These are phyloP conservation scores for Globisporangium cystogenes DNA, from an alignment of 352 stramenopile species.

Conservation along the genomic window DNA sequence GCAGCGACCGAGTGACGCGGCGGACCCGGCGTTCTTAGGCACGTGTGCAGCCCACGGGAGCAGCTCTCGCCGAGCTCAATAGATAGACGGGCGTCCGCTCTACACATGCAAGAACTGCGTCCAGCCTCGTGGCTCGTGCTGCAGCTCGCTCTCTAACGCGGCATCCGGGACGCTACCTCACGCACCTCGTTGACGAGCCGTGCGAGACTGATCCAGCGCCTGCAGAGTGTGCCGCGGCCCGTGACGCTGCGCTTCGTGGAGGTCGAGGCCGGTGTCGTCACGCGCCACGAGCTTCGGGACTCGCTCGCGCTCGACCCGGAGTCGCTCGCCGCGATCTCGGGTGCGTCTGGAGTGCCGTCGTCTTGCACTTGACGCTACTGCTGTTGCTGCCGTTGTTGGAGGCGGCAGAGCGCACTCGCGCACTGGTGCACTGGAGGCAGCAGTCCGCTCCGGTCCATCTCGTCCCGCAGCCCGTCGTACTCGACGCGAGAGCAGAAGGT, in stretches of 20 bases:
- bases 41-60: too few species aligned
- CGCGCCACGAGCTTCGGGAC: conserved; percentile 62
- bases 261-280: conserved; percentile 73
- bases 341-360: conserved; percentile 6
- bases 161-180: conserved; percentile 68
- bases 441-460: conserved; percentile 37
- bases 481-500: conserved; percentile 31
- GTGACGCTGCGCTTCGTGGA: conserved; percentile 68
- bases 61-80: too few species aligned
- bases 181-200: conserved; percentile 51
- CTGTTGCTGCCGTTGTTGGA: conserved; percentile 17
- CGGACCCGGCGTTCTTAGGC: too few species aligned
- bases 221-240: conserved; percentile 50
- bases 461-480: conserved; percentile 40
- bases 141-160: too few species aligned
- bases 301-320: conserved; percentile 43
- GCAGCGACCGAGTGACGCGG: too few species aligned
- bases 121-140: too few species aligned
- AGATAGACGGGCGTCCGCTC: too few species aligned
- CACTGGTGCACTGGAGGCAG: conserved; percentile 34
- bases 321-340: conserved; percentile 13
- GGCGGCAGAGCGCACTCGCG: conserved; percentile 20
- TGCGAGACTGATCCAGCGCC: conserved; percentile 67
- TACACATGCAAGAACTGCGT: too few species aligned
- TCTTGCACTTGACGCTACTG: too few species aligned